Evolutionary conservation across 2,329 filamentous ascomycete species (phyloP).

Genomic region (Fusarium sp.): DNA sequence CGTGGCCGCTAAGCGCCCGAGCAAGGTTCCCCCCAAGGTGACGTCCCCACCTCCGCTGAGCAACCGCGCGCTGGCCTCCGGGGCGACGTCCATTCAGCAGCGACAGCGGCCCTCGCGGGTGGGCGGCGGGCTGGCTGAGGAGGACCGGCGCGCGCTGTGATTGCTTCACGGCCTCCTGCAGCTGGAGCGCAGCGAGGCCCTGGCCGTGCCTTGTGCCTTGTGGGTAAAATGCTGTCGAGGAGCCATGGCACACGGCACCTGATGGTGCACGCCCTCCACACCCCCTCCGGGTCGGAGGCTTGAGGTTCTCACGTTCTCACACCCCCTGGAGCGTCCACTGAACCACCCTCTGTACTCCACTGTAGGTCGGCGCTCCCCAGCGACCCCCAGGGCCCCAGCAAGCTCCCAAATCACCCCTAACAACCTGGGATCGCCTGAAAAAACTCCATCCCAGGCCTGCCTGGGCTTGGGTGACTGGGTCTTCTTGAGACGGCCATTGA

Average conservation of each 20-base stretch:
- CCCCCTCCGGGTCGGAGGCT: not conserved
- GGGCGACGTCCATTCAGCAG: slow-evolving; percentile 42
- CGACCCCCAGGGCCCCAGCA: slow-evolving; percentile 41
- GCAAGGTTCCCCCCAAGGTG: slow-evolving; percentile 39
- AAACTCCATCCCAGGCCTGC: slow-evolving; percentile 43
- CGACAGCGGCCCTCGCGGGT: slow-evolving; percentile 27
- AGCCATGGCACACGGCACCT: slow-evolving; percentile 9
- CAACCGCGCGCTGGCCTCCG: slow-evolving; percentile 40
- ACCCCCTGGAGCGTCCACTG: slow-evolving; percentile 15
- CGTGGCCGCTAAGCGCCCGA: slow-evolving; percentile 40
- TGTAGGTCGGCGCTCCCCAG: slow-evolving; percentile 38
- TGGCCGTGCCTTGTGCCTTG: slow-evolving; percentile 36
- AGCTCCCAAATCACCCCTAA: slow-evolving; percentile 50
- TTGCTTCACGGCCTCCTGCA: slow-evolving; percentile 28
- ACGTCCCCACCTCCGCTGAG: slow-evolving; percentile 45
- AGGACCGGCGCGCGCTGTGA: slow-evolving; percentile 39
- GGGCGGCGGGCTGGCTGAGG: slow-evolving; percentile 36
- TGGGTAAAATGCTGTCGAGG: slow-evolving; percentile 15
- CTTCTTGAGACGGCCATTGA: slow-evolving; percentile 50
- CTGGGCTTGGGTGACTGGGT: slow-evolving; percentile 37
- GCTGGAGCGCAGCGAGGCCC: slow-evolving; percentile 13
- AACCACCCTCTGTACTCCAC: slow-evolving; percentile 33
- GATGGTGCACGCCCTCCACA: slow-evolving; percentile 17
- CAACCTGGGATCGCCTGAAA: slow-evolving; percentile 48
- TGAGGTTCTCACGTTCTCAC: not conserved